Evolutionary conservation across 441 rosid species (phyloP).

Genomic region (Erodium trifolium): DNA sequence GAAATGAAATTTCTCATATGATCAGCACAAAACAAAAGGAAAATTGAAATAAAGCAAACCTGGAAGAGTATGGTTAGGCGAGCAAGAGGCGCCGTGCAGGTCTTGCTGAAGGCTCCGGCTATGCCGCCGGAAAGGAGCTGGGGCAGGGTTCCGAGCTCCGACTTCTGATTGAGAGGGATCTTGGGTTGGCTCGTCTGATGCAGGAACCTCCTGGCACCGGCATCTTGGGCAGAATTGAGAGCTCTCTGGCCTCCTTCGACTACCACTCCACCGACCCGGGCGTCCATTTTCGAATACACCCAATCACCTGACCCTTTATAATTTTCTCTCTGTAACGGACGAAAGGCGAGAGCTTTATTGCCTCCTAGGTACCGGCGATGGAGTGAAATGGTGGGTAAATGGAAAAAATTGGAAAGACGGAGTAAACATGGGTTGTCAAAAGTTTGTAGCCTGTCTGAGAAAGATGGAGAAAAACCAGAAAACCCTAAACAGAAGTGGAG

Average conservation of each 20-base stretch:
- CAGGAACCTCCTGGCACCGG: constrained; percentile 20
- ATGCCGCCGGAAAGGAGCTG: constrained; percentile 92
- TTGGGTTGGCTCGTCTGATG: constrained; percentile 12
- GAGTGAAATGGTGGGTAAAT: background rate
- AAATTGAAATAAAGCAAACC: constrained; percentile 28
- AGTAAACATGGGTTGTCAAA: background rate
- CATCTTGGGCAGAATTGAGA: constrained; percentile 32
- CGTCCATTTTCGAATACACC: constrained; percentile 70
- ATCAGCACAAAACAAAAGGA: background rate
- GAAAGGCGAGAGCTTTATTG: too few species aligned
- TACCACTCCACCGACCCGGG: constrained; percentile 63
- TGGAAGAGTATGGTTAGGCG: constrained; percentile 92
- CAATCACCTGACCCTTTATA: background rate
- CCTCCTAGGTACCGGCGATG: background rate
- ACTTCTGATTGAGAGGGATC: constrained; percentile 14
- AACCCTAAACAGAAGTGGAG: too few species aligned
- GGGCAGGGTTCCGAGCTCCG: constrained; percentile 61
- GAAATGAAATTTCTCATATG: too few species aligned
- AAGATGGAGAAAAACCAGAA: too few species aligned
- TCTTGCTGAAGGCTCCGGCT: constrained; percentile 91
- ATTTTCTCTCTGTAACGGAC: too few species aligned
- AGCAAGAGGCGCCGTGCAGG: constrained; percentile 22
- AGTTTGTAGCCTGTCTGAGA: too few species aligned
- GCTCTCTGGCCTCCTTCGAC: constrained; percentile 40
- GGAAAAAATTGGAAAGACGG: background rate